phyloP scores from a whole-genome alignment of 257 asterid species.

The Solanum okadae region DNA sequence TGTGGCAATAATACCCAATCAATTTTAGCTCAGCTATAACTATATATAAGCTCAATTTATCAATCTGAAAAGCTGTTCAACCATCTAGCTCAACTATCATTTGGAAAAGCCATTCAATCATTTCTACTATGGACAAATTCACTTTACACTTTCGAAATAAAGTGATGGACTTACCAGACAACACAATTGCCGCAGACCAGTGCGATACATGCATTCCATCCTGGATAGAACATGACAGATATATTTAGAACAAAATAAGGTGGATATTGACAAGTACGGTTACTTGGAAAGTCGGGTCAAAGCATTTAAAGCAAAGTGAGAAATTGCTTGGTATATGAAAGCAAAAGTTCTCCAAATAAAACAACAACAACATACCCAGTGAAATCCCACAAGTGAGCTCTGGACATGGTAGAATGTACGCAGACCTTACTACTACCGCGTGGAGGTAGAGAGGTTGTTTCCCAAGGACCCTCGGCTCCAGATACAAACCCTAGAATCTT shows the following conservation, averaged over 20 bases:
- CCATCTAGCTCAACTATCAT: background rate
- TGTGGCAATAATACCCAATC: background rate
- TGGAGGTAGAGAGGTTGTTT: background rate
- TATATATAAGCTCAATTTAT: background rate
- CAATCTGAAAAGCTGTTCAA: background rate
- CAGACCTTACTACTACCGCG: background rate
- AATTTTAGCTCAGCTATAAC: background rate
- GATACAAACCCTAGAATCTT: background rate
- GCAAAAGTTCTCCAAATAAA: background rate
- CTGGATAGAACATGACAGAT: constrained; percentile 21
- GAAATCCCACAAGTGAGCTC: background rate
- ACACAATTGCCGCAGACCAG: constrained; percentile 95
- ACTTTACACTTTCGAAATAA: background rate
- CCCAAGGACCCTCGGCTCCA: background rate
- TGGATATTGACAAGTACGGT: background rate
- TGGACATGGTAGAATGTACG: background rate
- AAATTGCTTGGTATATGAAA: background rate
- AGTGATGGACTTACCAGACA: constrained; percentile 63
- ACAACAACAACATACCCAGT: background rate
- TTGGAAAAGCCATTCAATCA: background rate
- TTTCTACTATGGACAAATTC: background rate
- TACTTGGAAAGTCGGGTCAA: background rate
- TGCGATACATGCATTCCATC: constrained; percentile 99
- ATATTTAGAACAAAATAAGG: constrained; percentile 5
- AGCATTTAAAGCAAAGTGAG: background rate